A percentile compares a stretch with the other conserved stretches of the same genome.
Evolutionary conservation across 2,329 filamentous ascomycete genomes (phyloP).

Genomic region (Xylaria sp.): DNA sequence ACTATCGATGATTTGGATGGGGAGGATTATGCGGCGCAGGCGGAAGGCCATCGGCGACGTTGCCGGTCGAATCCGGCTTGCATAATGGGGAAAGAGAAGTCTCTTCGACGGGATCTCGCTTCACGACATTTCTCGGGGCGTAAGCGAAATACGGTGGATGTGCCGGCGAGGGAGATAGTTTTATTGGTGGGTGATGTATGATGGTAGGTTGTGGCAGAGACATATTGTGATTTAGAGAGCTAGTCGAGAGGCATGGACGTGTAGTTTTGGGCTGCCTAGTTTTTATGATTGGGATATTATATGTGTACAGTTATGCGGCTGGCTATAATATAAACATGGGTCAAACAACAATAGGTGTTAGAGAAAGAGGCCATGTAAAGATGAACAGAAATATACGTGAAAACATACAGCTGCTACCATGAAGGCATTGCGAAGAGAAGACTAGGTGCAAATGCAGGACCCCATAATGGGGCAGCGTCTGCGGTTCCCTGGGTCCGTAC

Average conservation of each 20-base stretch:
- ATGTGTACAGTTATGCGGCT: slow-evolving; percentile 37
- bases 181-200: slow-evolving; percentile 38
- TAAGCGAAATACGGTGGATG: slow-evolving; percentile 50
- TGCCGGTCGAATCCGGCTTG: slow-evolving; percentile 56
- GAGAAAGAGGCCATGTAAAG: slow-evolving; percentile 42
- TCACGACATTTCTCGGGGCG: slow-evolving; percentile 55
- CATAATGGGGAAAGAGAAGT: slow-evolving; percentile 46
- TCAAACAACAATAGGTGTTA: slow-evolving; percentile 39
- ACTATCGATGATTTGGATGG: slow-evolving; percentile 41
- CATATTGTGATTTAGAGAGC: slow-evolving; percentile 48
- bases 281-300: slow-evolving; percentile 61
- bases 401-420: too few relatives aligned
- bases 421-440: too few relatives aligned
- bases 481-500: too few relatives aligned
- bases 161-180: slow-evolving; percentile 48
- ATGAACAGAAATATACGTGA: slow-evolving; percentile 39
- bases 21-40: slow-evolving; percentile 41
- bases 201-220: slow-evolving; percentile 50
- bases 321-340: slow-evolving; percentile 37
- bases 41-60: slow-evolving; percentile 41
- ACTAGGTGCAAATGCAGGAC: too few relatives aligned
- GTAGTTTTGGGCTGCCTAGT: slow-evolving; percentile 60
- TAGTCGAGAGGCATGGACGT: slow-evolving; percentile 57
- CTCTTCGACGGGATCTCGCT: slow-evolving; percentile 58
- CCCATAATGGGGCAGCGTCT: too few relatives aligned